These are phyloP conservation scores for Solanum megistacrolobum DNA, from an alignment of 257 asterid species.

Conservation along the genomic window DNA sequence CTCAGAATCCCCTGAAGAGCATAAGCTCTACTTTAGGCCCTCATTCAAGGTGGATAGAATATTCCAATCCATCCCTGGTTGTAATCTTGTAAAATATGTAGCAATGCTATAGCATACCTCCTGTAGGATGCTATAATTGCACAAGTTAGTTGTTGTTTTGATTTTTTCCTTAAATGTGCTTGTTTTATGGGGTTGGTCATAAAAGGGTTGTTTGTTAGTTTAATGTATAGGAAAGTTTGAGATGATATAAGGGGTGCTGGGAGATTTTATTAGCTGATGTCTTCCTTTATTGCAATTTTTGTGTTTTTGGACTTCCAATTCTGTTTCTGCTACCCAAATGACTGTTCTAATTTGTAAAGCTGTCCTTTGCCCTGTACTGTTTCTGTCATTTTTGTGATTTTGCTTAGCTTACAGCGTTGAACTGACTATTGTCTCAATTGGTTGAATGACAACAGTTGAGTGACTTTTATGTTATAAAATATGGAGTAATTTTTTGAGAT, in stretches of 20 bases:
- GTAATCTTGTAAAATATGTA: background rate
- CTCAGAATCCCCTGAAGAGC: background rate
- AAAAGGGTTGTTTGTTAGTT: background rate
- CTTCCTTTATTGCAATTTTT: background rate
- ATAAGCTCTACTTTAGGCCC: background rate
- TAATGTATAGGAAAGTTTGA: background rate
- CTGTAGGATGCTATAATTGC: background rate
- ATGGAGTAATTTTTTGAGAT: background rate
- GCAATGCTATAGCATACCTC: background rate
- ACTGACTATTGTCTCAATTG: background rate
- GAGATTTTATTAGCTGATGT: background rate
- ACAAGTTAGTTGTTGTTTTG: background rate
- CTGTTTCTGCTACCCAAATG: background rate
- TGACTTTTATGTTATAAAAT: background rate
- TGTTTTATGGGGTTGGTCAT: background rate
- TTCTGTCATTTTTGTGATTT: background rate
- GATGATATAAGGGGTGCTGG: background rate
- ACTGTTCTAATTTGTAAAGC: background rate
- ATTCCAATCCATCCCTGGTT: background rate
- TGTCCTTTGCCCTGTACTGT: background rate
- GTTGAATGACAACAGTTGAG: background rate
- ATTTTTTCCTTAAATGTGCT: background rate
- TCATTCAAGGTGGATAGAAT: background rate
- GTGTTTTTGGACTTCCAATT: background rate
- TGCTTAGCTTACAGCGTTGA: background rate